These are phyloP conservation scores for Candida manassasensis DNA, from an alignment of 805 yeast species.

Conservation along the genomic window DNA sequence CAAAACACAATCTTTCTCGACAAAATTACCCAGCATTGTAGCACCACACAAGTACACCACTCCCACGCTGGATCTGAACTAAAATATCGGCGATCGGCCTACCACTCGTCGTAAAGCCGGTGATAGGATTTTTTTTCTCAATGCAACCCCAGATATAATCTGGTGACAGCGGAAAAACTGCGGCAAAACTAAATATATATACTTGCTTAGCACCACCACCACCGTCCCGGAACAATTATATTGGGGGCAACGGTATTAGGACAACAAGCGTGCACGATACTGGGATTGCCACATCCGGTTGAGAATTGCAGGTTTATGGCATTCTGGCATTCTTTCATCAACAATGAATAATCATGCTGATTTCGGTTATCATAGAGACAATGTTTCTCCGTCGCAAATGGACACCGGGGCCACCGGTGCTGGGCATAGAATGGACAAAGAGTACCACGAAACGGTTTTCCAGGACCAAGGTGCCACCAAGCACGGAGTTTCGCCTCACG, in stretches of 20 bases:
- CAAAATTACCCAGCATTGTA: too few relatives aligned
- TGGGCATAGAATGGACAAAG: too few relatives aligned
- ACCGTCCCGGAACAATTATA: not conserved
- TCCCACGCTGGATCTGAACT: too few relatives aligned
- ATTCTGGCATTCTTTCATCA: not conserved
- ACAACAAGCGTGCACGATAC: too few relatives aligned
- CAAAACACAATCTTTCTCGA: too few relatives aligned
- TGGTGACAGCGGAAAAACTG: constrained; percentile 2
- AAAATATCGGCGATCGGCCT: too few relatives aligned
- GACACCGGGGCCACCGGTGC: not conserved
- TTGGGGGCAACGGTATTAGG: too few relatives aligned
- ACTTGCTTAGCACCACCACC: not conserved
- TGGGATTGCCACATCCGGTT: not conserved
- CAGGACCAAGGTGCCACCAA: not conserved
- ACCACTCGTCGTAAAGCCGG: too few relatives aligned
- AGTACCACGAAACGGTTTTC: not conserved
- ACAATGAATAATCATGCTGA: not conserved
- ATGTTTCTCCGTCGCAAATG: not conserved
- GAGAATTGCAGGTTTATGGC: not conserved
- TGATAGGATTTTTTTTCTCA: not conserved
- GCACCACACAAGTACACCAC: too few relatives aligned
- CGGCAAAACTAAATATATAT: not conserved
- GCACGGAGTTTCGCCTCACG: not conserved
- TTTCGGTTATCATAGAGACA: not conserved
- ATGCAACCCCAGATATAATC: constrained; percentile 5